Evolutionary conservation across 257 asterid species (phyloP).

Genomic region (Salvia splendens): DNA sequence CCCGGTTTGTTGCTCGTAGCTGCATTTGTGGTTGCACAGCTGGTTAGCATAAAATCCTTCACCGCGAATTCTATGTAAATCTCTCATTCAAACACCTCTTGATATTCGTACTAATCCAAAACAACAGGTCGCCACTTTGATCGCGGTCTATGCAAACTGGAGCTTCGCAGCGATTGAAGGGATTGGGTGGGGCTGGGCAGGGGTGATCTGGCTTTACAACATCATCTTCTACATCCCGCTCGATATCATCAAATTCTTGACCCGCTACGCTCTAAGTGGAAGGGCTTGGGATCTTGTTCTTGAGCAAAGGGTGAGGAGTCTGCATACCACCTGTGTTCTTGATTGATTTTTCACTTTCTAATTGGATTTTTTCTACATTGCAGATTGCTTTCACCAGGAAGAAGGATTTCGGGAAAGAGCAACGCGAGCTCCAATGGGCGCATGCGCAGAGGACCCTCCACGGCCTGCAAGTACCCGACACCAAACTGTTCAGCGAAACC

Average conservation of each 20-base stretch:
- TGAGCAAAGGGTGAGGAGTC: constrained; percentile 71
- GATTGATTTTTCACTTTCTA: not conserved
- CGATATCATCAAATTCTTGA: constrained; percentile 77
- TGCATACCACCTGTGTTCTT: not conserved
- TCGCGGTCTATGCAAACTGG: constrained; percentile 93
- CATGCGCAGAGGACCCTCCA: constrained; percentile 97
- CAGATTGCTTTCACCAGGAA: constrained; percentile 96
- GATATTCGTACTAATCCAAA: constrained; percentile 20
- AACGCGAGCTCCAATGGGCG: constrained; percentile 95
- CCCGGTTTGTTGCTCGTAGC: constrained; percentile 84
- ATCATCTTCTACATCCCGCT: constrained; percentile 79
- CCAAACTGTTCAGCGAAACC: constrained; percentile 72
- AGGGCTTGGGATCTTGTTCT: constrained; percentile 99
- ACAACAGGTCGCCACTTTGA: constrained; percentile 85
- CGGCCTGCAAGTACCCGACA: constrained; percentile 90
- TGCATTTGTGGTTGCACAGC: constrained; percentile 79
- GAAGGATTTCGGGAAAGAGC: constrained; percentile 95
- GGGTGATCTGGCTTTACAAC: constrained; percentile 94
- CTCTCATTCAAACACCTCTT: not conserved
- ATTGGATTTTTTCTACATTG: not conserved
- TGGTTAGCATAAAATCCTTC: constrained; percentile 47
- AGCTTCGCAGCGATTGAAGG: constrained; percentile 97
- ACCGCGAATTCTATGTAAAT: not conserved
- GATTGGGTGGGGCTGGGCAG: constrained; percentile 99
- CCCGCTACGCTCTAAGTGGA: constrained; percentile 83